Evolutionary conservation across 2,329 filamentous ascomycete genomes (phyloP).

Genomic region (Colletotrichum sp.): DNA sequence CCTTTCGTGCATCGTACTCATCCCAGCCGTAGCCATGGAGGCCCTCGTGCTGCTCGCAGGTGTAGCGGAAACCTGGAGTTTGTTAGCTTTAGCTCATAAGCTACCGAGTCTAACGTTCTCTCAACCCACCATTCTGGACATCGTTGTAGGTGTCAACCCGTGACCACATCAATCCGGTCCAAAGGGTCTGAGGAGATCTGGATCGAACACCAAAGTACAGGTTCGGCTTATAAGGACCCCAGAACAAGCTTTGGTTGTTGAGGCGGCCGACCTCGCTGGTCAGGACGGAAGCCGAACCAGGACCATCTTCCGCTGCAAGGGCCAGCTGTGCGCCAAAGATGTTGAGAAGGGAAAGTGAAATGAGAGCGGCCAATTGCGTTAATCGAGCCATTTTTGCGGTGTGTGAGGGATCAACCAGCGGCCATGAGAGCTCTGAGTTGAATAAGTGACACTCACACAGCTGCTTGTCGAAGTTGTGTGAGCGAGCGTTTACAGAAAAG

Average conservation of each 20-base stretch:
- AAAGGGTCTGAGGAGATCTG: constrained; percentile 79
- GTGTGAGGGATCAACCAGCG: neutral
- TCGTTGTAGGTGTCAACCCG: constrained; percentile 79
- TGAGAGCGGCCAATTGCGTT: constrained; percentile 30
- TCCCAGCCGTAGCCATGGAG: constrained; percentile 99
- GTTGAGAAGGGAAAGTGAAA: constrained; percentile 25
- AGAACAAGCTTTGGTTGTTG: constrained; percentile 86
- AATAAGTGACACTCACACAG: constrained; percentile 3
- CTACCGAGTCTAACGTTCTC: neutral
- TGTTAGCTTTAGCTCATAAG: neutral
- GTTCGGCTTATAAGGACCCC: constrained; percentile 95
- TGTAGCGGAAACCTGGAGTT: constrained; percentile 82
- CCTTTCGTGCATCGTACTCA: constrained; percentile 88
- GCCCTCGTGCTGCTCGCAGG: constrained; percentile 92
- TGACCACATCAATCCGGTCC: constrained; percentile 87
- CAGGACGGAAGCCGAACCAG: constrained; percentile 38
- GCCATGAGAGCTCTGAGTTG: constrained; percentile 12
- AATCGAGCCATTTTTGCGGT: constrained; percentile 24
- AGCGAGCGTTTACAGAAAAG: neutral
- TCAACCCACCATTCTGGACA: constrained; percentile 73
- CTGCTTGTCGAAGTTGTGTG: neutral
- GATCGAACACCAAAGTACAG: constrained; percentile 92
- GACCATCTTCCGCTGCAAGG: constrained; percentile 18
- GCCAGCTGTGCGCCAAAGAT: constrained; percentile 24
- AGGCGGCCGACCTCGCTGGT: constrained; percentile 54